Conservation (phyloP, 257 asterid species). For the Schizonepeta tenuifolia region DNA sequence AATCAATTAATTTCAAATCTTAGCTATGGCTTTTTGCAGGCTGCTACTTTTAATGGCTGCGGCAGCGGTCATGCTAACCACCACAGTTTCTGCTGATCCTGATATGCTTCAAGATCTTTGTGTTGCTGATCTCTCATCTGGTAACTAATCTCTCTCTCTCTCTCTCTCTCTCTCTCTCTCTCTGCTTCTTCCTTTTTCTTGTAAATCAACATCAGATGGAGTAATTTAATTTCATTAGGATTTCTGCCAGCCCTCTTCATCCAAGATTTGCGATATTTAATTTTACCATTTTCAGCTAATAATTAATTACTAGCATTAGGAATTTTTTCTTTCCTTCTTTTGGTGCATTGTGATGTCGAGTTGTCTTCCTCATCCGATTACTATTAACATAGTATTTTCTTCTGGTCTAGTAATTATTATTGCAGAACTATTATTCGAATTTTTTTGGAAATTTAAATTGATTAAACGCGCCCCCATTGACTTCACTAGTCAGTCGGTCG, state of each 20-base stretch:
- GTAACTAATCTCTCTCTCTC: conserved; percentile 10
- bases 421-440: not conserved
- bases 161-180: not conserved
- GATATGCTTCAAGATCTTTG: conserved; percentile 58
- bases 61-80: conserved; percentile 24
- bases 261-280: not conserved
- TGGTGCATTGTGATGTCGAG: conserved; percentile 1
- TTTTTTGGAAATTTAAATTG: not conserved
- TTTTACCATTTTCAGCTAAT: not conserved
- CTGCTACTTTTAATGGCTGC: conserved; percentile 27
- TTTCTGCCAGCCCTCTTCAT: not conserved
- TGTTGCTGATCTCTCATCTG: conserved; percentile 56
- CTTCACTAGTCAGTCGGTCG: not conserved
- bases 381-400: not conserved
- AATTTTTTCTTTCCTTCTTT: too few relatives aligned
- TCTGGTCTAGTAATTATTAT: not conserved
- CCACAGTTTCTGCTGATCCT: conserved; percentile 48
- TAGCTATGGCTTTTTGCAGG: conserved; percentile 18
- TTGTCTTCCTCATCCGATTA: not conserved
- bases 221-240: not conserved
- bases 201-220: not conserved
- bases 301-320: not conserved
- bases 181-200: too few relatives aligned
- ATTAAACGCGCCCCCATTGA: not conserved
- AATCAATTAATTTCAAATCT: not conserved